Conservation (phyloP, 2,329 filamentous ascomycete genomes). For the Penicillium janthinellum region DNA sequence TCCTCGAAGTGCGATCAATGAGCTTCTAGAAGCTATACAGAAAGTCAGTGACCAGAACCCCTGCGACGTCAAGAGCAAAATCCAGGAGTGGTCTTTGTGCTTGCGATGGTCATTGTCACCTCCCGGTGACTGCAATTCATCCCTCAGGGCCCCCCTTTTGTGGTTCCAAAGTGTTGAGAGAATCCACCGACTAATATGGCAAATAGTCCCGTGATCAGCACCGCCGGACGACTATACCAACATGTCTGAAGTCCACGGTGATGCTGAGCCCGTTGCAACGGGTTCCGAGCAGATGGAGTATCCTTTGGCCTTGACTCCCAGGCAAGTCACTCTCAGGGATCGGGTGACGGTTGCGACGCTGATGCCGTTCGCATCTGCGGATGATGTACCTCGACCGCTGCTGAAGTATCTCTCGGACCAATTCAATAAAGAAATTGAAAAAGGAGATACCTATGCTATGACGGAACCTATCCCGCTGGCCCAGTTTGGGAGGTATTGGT, state of each 20-base stretch:
- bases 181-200: constrained; percentile 33
- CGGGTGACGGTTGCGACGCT: constrained; percentile 81
- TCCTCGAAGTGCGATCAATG: constrained; percentile 42
- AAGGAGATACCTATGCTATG: constrained; percentile 91
- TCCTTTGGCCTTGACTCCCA: constrained; percentile 68
- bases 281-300: constrained; percentile 51
- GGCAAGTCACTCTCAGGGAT: constrained; percentile 80
- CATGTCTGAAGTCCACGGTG: constrained; percentile 43
- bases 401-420: constrained; percentile 78
- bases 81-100: background rate
- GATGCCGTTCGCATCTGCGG: constrained; percentile 75
- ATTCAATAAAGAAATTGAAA: constrained; percentile 86
- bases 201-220: constrained; percentile 40
- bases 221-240: constrained; percentile 23
- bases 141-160: background rate
- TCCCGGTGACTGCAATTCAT: constrained; percentile 5
- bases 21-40: constrained; percentile 28
- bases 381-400: constrained; percentile 74
- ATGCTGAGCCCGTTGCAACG: constrained; percentile 34
- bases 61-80: constrained; percentile 12
- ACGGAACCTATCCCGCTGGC: constrained; percentile 72
- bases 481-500: constrained; percentile 82
- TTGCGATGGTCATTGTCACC: constrained; percentile 4
- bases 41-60: constrained; percentile 28
- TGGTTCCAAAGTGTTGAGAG: background rate